These are phyloP conservation scores for Climacium dendroides DNA, from an alignment of 225 moss, liverwort and hornwort species.

Conservation along the genomic window DNA sequence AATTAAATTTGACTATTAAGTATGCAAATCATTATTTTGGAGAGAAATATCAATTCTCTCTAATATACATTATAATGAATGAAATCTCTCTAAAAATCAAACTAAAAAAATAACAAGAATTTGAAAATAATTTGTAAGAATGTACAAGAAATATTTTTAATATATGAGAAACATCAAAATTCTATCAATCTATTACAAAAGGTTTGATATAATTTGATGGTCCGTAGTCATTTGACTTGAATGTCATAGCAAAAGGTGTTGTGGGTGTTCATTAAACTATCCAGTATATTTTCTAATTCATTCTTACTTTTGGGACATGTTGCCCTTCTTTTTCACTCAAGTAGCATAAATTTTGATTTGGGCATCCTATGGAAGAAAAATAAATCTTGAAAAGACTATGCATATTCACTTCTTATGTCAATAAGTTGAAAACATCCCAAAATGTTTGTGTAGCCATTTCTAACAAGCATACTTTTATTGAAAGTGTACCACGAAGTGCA, in stretches of 20 bases:
- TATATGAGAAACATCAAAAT: neutral
- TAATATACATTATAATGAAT: neutral
- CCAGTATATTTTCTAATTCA: too few relatives aligned
- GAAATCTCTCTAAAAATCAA: neutral
- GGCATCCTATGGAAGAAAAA: fast-evolving
- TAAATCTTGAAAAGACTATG: neutral
- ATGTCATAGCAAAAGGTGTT: neutral
- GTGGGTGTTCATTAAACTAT: neutral
- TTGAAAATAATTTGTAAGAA: too few relatives aligned
- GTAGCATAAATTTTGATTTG: neutral
- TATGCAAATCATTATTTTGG: neutral
- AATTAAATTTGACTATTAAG: fast-evolving
- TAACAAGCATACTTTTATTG: neutral
- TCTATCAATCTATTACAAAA: neutral
- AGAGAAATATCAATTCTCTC: too few relatives aligned
- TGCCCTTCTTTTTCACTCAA: too few relatives aligned
- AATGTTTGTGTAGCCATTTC: fast-evolving
- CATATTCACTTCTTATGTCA: neutral
- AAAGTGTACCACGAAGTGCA: fast-evolving
- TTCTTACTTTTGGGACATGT: fast-evolving
- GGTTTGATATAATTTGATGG: fast-evolving
- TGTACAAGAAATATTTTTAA: neutral
- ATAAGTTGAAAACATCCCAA: neutral
- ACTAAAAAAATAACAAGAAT: too few relatives aligned
- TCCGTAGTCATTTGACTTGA: neutral